Evolutionary conservation across 768 basidiomycete genomes (phyloP).

Genomic region (Boletus reticulatus): DNA sequence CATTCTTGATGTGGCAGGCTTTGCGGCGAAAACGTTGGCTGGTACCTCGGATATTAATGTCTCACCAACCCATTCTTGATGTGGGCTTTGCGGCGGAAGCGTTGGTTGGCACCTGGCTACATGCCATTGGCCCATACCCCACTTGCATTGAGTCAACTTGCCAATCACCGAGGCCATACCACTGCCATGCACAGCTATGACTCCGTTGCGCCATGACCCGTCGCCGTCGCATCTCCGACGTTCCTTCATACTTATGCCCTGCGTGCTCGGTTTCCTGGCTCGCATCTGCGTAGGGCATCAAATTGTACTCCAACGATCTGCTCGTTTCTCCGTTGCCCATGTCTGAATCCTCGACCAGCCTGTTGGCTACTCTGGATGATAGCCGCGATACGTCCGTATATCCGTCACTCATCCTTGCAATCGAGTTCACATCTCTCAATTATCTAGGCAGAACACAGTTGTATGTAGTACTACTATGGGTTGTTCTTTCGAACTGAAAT

Average conservation of each 20-base stretch:
- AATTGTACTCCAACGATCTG: neutral
- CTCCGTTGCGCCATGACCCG: too few relatives aligned
- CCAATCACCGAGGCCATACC: too few relatives aligned
- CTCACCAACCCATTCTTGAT: too few relatives aligned
- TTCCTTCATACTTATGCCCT: too few relatives aligned
- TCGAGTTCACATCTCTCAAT: neutral
- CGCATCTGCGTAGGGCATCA: neutral
- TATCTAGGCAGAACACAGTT: conserved; percentile 4
- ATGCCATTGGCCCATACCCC: neutral
- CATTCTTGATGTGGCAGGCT: too few relatives aligned
- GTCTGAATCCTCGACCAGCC: neutral
- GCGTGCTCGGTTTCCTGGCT: too few relatives aligned
- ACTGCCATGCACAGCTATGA: neutral
- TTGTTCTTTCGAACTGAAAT: neutral
- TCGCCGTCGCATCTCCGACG: too few relatives aligned
- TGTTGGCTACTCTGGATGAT: neutral
- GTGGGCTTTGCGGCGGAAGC: neutral
- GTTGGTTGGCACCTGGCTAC: neutral
- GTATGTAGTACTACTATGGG: conserved; percentile 1
- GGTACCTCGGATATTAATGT: neutral
- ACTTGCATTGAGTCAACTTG: neutral
- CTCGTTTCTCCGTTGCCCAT: neutral
- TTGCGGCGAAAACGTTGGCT: neutral
- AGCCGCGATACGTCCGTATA: neutral
- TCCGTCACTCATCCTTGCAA: neutral